Evolutionary conservation across 2,329 filamentous ascomycete species (phyloP).

Genomic region (Elsinoe perseae): DNA sequence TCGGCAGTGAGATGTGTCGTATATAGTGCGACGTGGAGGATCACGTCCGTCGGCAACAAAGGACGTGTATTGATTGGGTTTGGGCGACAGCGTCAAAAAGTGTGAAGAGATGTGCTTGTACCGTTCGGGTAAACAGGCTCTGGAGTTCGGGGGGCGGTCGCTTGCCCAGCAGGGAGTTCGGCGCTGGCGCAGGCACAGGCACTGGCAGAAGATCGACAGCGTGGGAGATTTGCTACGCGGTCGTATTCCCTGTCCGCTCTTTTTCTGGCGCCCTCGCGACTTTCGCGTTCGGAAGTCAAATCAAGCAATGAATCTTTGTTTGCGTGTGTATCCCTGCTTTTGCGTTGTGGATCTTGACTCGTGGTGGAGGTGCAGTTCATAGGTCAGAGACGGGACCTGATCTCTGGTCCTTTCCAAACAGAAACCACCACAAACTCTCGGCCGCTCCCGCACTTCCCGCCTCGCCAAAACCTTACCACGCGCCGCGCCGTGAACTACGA

Average conservation of each 20-base stretch:
- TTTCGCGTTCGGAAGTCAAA: not conserved
- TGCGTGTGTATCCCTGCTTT: not conserved
- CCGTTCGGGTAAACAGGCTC: conserved; percentile 9
- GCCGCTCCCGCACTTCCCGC: not conserved
- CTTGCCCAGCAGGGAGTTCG: not conserved
- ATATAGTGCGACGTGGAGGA: conserved; percentile 1
- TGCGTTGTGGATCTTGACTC: not conserved
- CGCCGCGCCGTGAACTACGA: not conserved
- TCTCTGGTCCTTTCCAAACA: not conserved
- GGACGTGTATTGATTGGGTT: conserved; percentile 3
- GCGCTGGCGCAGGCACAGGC: no score
- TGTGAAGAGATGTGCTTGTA: not conserved
- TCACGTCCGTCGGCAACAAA: conserved; percentile 2
- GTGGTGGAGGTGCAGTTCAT: not conserved
- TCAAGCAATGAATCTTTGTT: not conserved
- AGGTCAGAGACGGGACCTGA: not conserved
- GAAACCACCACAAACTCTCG: not conserved
- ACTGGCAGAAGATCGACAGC: conserved; percentile 7
- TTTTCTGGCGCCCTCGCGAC: not conserved
- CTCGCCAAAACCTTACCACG: not conserved
- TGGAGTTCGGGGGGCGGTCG: not conserved
- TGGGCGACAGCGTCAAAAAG: conserved; percentile 8
- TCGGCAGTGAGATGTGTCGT: conserved; percentile 3
- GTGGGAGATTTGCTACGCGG: conserved; percentile 11
- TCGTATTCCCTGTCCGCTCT: not conserved